Base-by-base conservation (phyloP, 257 asterid genomes). In the Rehmannia glutinosa region DNA sequence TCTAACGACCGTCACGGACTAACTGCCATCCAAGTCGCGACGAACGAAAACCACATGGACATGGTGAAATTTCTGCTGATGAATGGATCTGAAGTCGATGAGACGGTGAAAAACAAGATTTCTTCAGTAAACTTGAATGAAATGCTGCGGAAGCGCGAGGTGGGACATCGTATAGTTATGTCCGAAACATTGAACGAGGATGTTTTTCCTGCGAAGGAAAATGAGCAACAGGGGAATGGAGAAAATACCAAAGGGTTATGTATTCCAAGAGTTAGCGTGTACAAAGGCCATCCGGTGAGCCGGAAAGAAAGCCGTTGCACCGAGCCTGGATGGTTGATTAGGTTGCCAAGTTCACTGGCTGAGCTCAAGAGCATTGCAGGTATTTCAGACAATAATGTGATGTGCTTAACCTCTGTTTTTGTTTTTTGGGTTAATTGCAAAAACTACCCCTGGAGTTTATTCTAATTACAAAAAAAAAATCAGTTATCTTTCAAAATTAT, bases 341-440 rank as follows among this genome's bases (percentile, higher is more conserved):
- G 70, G 55, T 32, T 81, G 64, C 97, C 97, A 11, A 66, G 49
- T 24, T 76, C 94, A 61, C 65, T 93, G 24, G 77, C 19, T 16
- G 87, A 81, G 69, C 94, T 90, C 77, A 90, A 80, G 83, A 68
- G 13, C 55, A 73, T 85, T 32, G 95, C 97, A 79, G 95, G 96
- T 92, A 76, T 1, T 50, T 58, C 2, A 3, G n/a, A n/a, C n/a
- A n/a, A n/a, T n/a, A n/a, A n/a, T n/a, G n/a, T n/a, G n/a, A n/a
- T n/a, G n/a, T n/a, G n/a, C n/a, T n/a, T n/a, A n/a, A n/a, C n/a
- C n/a, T n/a, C n/a, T n/a, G n/a, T n/a, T n/a, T n/a, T n/a, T n/a
- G n/a, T n/a, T n/a, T n/a, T n/a, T n/a, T n/a, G n/a, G n/a, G n/a
- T n/a, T n/a, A n/a, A n/a, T n/a, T n/a, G n/a, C n/a, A n/a, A n/a